These are phyloP conservation scores for Lactarius psammicola DNA, from an alignment of 768 basidiomycete genomes.

Conservation along the genomic window DNA sequence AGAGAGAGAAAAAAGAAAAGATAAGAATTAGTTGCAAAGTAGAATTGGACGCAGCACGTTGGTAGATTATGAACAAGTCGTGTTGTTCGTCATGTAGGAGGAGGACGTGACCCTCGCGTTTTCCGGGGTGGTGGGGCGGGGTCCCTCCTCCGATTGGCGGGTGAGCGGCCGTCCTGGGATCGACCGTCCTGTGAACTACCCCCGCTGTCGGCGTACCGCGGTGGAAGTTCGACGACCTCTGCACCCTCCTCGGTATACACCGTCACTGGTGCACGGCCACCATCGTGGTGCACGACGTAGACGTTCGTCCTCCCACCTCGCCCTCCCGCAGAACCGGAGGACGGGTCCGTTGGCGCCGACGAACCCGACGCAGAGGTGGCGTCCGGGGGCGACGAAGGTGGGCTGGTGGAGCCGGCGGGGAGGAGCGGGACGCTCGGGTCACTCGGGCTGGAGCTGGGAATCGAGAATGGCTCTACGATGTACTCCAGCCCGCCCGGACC, in stretches of 20 bases:
- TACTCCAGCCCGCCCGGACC: constrained; percentile 11
- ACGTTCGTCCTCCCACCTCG: constrained; percentile 36
- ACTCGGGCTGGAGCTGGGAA: constrained; percentile 7
- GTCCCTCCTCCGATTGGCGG: not conserved
- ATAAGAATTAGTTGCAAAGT: not conserved
- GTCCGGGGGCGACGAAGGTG: constrained; percentile 6
- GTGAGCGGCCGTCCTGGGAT: not conserved
- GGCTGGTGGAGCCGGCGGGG: not conserved
- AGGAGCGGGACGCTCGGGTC: constrained; percentile 14
- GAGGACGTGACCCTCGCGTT: constrained; percentile 10
- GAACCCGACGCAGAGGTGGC: constrained; percentile 19
- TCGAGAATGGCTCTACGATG: constrained; percentile 28
- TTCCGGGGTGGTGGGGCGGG: constrained; percentile 15
- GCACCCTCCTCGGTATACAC: constrained; percentile 55
- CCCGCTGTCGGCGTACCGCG: constrained; percentile 40
- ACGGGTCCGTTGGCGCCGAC: constrained; percentile 10
- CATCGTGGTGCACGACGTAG: constrained; percentile 62
- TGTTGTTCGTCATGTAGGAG: not conserved
- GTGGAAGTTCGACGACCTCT: constrained; percentile 59
- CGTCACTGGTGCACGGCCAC: constrained; percentile 55
- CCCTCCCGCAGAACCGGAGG: not conserved
- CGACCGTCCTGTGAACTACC: not conserved
- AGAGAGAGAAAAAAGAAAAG: too few relatives aligned
- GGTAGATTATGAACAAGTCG: not conserved
- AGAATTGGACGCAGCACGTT: not conserved